A percentile compares a stretch with the other conserved stretches of the same genome.
Conservation (phyloP, 805 yeast species). For the Scheffersomyces coipomensis region DNA sequence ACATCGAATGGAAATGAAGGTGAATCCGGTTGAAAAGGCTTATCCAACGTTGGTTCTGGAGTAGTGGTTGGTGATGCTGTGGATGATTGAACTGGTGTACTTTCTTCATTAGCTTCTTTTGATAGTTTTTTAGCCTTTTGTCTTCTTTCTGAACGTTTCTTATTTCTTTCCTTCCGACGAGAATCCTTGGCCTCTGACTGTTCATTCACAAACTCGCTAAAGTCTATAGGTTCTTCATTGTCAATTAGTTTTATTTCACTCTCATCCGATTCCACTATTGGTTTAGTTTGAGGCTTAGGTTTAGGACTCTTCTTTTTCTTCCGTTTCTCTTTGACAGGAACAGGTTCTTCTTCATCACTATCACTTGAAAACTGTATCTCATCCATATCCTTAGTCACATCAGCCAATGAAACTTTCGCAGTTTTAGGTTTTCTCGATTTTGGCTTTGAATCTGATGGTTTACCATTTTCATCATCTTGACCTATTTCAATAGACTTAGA, state of each 20-base stretch:
- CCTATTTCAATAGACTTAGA: background rate
- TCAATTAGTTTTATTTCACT: background rate
- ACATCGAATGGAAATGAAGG: constrained; percentile 17
- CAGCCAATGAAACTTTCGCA: constrained; percentile 15
- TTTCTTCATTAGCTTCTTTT: background rate
- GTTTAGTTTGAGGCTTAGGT: background rate
- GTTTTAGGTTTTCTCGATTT: constrained; percentile 2
- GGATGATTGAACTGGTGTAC: background rate
- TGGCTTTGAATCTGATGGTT: background rate
- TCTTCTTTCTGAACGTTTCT: constrained; percentile 16
- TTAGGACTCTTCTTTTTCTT: background rate
- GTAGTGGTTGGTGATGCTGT: background rate
- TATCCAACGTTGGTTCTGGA: background rate
- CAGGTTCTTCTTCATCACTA: constrained; percentile 14
- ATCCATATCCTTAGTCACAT: constrained; percentile 25
- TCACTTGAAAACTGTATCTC: constrained; percentile 25
- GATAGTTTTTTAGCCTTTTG: constrained; percentile 3
- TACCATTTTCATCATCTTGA: background rate
- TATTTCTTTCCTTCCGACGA: constrained; percentile 11
- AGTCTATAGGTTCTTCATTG: background rate
- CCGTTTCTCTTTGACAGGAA: constrained; percentile 1
- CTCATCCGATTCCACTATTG: background rate
- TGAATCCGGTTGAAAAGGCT: background rate
- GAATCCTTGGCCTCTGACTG: background rate
- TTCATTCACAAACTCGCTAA: background rate